phyloP scores from a whole-genome alignment of 305 asterid species.

The Euphrasia arctica region DNA sequence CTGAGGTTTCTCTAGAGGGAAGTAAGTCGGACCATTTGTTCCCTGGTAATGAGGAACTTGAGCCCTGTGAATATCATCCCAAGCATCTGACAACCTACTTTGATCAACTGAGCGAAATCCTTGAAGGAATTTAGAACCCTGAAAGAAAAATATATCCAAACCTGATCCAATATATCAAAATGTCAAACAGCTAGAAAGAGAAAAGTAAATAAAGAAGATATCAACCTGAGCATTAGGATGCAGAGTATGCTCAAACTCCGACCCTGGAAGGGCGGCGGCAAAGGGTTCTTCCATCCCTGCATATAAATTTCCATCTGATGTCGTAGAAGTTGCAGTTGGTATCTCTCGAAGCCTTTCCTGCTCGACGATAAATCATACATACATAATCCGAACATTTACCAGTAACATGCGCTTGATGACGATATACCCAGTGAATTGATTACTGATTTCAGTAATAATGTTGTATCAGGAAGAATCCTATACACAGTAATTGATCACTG shows the following conservation, averaged over 20 bases:
- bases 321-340: constrained; percentile 68
- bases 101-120: constrained; percentile 78
- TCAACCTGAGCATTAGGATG: constrained; percentile 78
- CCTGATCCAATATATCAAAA: constrained; percentile 7
- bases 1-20: constrained; percentile 48
- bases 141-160: constrained; percentile 26
- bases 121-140: constrained; percentile 84
- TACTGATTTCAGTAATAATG: not conserved
- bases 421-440: constrained; percentile 2
- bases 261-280: constrained; percentile 73
- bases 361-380: constrained; percentile 26
- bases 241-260: constrained; percentile 63
- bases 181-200: constrained; percentile 1
- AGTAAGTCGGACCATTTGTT: constrained; percentile 38
- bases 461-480: constrained; percentile 6
- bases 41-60: constrained; percentile 52
- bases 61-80: constrained; percentile 90
- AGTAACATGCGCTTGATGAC: constrained; percentile 9
- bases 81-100: constrained; percentile 76
- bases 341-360: constrained; percentile 96
- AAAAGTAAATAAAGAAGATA: constrained; percentile 13
- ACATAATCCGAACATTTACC: not conserved
- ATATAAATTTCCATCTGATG: constrained; percentile 59
- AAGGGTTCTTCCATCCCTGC: constrained; percentile 62
- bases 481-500: not conserved